These are phyloP conservation scores for Pseudogymnoascus sp. DNA, from an alignment of 2,329 filamentous ascomycete species.

Conservation along the genomic window DNA sequence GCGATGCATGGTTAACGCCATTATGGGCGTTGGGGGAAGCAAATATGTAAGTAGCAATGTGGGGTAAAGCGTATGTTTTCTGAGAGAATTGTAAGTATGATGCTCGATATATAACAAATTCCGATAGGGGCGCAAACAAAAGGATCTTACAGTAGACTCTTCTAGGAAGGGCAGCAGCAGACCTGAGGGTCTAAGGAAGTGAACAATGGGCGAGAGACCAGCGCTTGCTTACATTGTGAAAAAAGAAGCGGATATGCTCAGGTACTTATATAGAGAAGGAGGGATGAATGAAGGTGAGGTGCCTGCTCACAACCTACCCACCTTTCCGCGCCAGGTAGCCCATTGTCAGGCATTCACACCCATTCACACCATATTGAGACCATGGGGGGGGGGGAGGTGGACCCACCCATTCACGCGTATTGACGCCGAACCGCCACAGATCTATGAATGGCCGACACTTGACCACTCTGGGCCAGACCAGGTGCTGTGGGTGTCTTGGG, in stretches of 20 bases:
- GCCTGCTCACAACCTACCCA: not conserved
- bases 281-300: not conserved
- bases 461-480: not conserved
- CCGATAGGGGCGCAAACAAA: not conserved
- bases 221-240: slow-evolving; percentile 4
- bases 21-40: not conserved
- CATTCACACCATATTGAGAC: not conserved
- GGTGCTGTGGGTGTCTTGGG: not conserved
- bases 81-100: not conserved
- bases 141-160: slow-evolving; percentile 1
- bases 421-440: slow-evolving; percentile 7
- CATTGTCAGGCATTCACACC: not conserved
- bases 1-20: not conserved
- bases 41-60: not conserved
- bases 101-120: not conserved
- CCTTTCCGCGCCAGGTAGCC: not conserved
- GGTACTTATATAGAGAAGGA: slow-evolving; percentile 6
- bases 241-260: not conserved
- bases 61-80: not conserved
- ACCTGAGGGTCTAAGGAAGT: slow-evolving; percentile 1
- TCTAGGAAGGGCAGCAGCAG: not conserved
- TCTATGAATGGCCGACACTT: slow-evolving; percentile 9
- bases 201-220: slow-evolving; percentile 8
- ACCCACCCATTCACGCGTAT: slow-evolving; percentile 2
- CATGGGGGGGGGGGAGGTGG: not conserved